phyloP scores from a whole-genome alignment of 2,329 filamentous ascomycete species.

The Aureobasidium sp. region DNA sequence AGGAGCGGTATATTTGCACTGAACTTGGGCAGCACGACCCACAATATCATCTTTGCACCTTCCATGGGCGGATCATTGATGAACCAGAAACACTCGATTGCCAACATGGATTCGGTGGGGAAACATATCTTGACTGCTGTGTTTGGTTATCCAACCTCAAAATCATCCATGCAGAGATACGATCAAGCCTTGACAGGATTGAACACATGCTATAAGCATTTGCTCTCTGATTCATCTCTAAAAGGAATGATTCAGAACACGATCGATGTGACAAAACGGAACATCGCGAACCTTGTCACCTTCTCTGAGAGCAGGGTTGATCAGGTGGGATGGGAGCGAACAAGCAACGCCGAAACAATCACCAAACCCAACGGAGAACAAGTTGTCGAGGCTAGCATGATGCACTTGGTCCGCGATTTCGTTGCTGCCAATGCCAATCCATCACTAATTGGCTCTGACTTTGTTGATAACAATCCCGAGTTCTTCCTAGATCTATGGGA shows the following conservation, averaged over 20 bases:
- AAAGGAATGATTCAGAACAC: constrained; percentile 31
- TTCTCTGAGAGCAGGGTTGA: constrained; percentile 53
- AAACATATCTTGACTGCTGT: constrained; percentile 25
- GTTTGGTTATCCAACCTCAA: constrained; percentile 31
- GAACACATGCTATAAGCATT: constrained; percentile 26
- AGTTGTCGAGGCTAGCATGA: constrained; percentile 44
- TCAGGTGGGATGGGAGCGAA: constrained; percentile 53
- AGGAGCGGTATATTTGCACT: constrained; percentile 39
- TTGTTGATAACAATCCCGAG: constrained; percentile 43
- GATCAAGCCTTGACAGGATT: constrained; percentile 30
- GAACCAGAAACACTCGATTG: constrained; percentile 26
- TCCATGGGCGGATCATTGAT: constrained; percentile 36
- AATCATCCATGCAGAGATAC: constrained; percentile 25
- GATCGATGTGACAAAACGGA: constrained; percentile 32
- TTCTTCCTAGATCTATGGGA: constrained; percentile 47
- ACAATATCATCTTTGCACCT: constrained; percentile 43
- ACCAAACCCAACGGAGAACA: constrained; percentile 32
- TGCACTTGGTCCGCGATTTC: constrained; percentile 47
- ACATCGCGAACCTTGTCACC: constrained; percentile 49
- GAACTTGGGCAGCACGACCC: constrained; percentile 39
- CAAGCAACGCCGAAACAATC: constrained; percentile 34
- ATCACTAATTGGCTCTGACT: constrained; percentile 44
- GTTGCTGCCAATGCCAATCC: constrained; percentile 43
- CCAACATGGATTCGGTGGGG: constrained; percentile 20
- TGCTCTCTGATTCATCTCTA: constrained; percentile 41